phyloP scores from a whole-genome alignment of 2,329 filamentous ascomycete species.

The Mollisia scopiformis region DNA sequence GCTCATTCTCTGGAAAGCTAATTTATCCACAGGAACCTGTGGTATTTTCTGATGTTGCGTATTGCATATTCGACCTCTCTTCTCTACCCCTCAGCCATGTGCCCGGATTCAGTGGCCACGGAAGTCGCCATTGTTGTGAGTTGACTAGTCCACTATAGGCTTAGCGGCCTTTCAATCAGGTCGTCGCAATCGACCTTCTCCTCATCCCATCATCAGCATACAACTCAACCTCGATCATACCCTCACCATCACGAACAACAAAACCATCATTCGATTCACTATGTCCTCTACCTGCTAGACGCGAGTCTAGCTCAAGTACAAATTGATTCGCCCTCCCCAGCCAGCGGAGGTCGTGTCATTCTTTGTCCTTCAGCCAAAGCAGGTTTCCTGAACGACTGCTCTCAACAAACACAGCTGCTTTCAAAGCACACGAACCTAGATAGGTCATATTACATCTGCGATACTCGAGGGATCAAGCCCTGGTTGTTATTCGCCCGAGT shows the following conservation, averaged over 20 bases:
- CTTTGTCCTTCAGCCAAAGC: constrained; percentile 44
- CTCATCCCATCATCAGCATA: constrained; percentile 1
- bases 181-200: constrained; percentile 4
- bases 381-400: constrained; percentile 33
- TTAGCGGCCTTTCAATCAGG: neutral
- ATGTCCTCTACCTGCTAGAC: constrained; percentile 45
- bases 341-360: constrained; percentile 48
- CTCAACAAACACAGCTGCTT: constrained; percentile 22
- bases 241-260: constrained; percentile 12
- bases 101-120: neutral
- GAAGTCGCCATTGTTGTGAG: neutral
- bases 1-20: neutral
- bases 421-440: constrained; percentile 19
- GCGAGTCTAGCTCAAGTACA: constrained; percentile 46
- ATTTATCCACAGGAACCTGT: neutral
- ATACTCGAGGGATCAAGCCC: constrained; percentile 34
- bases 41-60: neutral
- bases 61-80: neutral
- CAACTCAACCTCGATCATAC: constrained; percentile 14
- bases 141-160: neutral
- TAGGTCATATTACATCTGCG: constrained; percentile 16
- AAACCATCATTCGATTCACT: constrained; percentile 23
- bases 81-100: neutral
- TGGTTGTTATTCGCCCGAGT: constrained; percentile 38
- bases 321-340: constrained; percentile 45